Evolutionary conservation across 2,329 filamentous ascomycete genomes (phyloP).

Genomic region (Sordariomycetes sp.): DNA sequence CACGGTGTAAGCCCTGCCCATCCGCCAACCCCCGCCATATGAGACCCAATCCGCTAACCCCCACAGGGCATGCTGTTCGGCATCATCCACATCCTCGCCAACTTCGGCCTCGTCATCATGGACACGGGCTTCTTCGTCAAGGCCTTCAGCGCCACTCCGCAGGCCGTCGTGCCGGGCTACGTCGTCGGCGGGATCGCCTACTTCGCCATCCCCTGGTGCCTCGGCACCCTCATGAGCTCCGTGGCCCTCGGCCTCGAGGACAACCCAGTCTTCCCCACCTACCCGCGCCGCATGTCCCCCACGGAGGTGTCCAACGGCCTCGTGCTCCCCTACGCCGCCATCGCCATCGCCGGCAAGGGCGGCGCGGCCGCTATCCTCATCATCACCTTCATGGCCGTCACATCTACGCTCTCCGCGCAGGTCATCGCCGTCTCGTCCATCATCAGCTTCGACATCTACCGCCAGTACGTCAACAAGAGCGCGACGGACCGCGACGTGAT

Average conservation of each 20-base stretch:
- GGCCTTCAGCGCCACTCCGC: slow-evolving; percentile 34
- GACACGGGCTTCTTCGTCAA: slow-evolving; percentile 43
- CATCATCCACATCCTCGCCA: slow-evolving; percentile 34
- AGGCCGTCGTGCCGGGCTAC: slow-evolving; percentile 39
- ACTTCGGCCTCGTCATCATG: slow-evolving; percentile 43
- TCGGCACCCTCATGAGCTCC: slow-evolving; percentile 39
- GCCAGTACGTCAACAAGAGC: slow-evolving; percentile 32
- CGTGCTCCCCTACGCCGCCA: slow-evolving; percentile 59
- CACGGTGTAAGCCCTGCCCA: slow-evolving; percentile 23
- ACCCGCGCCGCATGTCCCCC: slow-evolving; percentile 41
- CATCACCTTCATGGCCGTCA: slow-evolving; percentile 70
- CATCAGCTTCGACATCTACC: slow-evolving; percentile 42
- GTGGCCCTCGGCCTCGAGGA: slow-evolving; percentile 35
- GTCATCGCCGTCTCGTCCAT: slow-evolving; percentile 43
- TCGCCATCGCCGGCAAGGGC: slow-evolving; percentile 58
- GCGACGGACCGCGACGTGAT: slow-evolving; percentile 38
- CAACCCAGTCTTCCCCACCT: slow-evolving; percentile 39
- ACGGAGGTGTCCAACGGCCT: slow-evolving; percentile 57
- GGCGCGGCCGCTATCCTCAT: slow-evolving; percentile 59
- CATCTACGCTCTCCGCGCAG: slow-evolving; percentile 40
- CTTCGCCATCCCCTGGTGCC: slow-evolving; percentile 41
- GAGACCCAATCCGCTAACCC: not conserved
- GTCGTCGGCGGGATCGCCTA: slow-evolving; percentile 41
- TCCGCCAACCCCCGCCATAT: not conserved
- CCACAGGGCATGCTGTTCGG: slow-evolving; percentile 34